These are phyloP conservation scores for Trichoderma sp. DNA, from an alignment of 2,329 filamentous ascomycete genomes.

Conservation along the genomic window DNA sequence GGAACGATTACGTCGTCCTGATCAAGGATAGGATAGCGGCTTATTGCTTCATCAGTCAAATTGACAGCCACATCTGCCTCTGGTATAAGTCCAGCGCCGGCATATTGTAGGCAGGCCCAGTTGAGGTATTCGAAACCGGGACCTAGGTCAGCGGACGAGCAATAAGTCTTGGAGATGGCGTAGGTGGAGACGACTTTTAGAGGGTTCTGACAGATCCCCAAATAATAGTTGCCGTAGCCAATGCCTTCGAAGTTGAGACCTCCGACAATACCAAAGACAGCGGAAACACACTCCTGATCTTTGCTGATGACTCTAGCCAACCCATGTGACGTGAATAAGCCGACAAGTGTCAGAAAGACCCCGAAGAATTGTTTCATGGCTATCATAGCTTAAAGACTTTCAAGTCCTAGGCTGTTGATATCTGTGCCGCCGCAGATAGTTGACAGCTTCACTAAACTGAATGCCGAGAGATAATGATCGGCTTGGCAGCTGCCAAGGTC, in stretches of 20 bases:
- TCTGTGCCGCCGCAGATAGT: neutral
- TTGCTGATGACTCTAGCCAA: neutral
- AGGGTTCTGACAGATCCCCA: neutral
- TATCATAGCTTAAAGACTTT: neutral
- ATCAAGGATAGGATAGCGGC: neutral
- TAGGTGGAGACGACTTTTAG: neutral
- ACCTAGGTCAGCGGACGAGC: neutral
- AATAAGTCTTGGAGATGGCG: neutral
- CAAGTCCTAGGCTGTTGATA: neutral
- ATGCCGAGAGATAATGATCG: neutral
- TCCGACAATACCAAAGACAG: neutral
- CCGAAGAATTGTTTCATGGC: neutral
- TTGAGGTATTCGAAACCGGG: neutral
- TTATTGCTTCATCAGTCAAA: neutral
- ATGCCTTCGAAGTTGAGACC: conserved; percentile 7
- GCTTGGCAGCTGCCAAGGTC: neutral
- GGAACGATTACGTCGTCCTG: neutral
- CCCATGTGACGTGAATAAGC: neutral
- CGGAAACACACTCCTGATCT: conserved; percentile 4
- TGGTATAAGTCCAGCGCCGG: neutral
- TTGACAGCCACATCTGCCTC: neutral
- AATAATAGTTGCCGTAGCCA: neutral
- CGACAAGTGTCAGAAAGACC: neutral
- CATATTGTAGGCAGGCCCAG: neutral
- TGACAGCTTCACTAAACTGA: neutral